Base-by-base conservation (phyloP, 129 eudicot species). In the Daucus carota region DNA sequence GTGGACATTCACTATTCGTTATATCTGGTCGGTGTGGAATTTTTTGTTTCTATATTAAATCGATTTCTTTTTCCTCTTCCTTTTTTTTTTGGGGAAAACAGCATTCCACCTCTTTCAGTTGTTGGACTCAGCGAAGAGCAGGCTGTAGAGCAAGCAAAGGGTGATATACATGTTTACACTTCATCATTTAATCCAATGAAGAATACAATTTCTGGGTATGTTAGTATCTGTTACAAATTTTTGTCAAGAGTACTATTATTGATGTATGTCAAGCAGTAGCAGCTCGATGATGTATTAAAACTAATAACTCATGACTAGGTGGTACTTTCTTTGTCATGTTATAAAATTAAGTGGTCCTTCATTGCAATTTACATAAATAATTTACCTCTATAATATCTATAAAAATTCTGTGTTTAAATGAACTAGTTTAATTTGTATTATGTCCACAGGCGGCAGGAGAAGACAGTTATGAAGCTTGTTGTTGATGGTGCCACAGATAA, bases 101-200 rank as follows among this genome's bases (percentile, higher is more conserved):
- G 98, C 90, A 94, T 94, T 81, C 98, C 98, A 20, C 96, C 97
- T 78, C 97, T 94, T 22, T 94, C 98, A 63, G 98, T 94, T 63
- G 97, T 91, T 79, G 98, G 98, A 40, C 83, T 91, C 74, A 91
- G 98, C 78, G 97, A 94, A 87, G 93, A 94, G 83, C 88, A 87
- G 80, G 98, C 98, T 59, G 81, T 89, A 72, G 97, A 89, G 82
- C 82, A 89, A 85, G 91, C 89, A 52, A 85, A 81, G 68, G 96
- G 97, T 68, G 98, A 94, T 77, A 74, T 91, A 76, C 83, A 81
- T 82, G 83, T 94, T 50, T 94, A 84, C 85, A 94, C 98, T 50
- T 94, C 98, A 70, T 44, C 96, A 44, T 94, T 94, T 80, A 94
- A 91, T 79, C 98, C 98, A 26, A 87, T 91, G 98, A 91, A 87